Evolutionary conservation across 768 basidiomycete genomes (phyloP), one percentile per base, ranked within the genome.

Genomic region (Agrocybe chaxingu): DNA sequence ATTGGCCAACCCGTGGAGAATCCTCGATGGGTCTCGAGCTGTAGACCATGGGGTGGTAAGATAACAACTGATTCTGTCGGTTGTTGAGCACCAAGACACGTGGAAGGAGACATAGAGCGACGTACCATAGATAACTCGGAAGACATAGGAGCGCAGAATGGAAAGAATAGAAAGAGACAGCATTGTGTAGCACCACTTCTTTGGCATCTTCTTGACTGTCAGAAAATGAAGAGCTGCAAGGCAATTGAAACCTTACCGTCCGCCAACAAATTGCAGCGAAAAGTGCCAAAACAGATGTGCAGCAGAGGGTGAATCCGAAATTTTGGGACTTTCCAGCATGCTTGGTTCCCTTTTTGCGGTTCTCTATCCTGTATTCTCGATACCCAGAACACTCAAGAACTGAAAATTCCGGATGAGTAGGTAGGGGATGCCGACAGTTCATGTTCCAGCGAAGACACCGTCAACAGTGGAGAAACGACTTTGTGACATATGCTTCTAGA

Each of bases 1-100:
- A 78, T 48, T 4, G 68, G 63, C 34, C 67, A 58, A 10, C 47
- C 33, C 11, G 65, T 62, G 8, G 76, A 76, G 31, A 84, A 62
- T 1, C 87, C 89, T 47, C 78, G 71, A 64, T 81, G 80, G 0
- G 81, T 84, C 63, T 91, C 88, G 2, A 92, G 66, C 59, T 92
- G 90, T 37, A 92, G 70, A 8, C 89, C 89, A 47, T 86, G 80
- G 1, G 74, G 69, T 7, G 84, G 83, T 40, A 90, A 63, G 34
- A 86, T 71, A 38, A 89, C 65, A 3, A 91, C 68, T 13, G 87
- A 89, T 68, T 92, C 89, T 91, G 39, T 7, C 13, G n/a, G 36
- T 43, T 46, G 30, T 45, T 42, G 35, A 29, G 42, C 29, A 38
- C 38, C 29, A 30, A 11, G 16, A 33, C 37, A 6, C 29, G 36